Evolutionary conservation across 2,329 filamentous ascomycete species (phyloP).

Genomic region (Iodosphaeria phyllophila): DNA sequence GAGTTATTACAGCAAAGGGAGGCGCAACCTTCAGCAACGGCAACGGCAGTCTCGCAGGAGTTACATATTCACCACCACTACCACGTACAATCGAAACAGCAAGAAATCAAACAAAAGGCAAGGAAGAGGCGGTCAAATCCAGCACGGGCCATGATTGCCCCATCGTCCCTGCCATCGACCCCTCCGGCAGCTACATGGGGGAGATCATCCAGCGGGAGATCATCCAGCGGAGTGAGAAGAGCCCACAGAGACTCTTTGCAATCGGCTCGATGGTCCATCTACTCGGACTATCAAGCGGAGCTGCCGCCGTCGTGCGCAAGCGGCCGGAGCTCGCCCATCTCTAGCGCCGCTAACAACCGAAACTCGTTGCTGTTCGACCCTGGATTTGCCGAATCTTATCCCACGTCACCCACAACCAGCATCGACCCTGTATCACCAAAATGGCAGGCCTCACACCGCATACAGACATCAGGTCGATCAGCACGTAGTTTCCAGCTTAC

Average conservation of each 20-base stretch:
- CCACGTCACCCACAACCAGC: conserved; percentile 67
- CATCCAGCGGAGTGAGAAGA: conserved; percentile 22
- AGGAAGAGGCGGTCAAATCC: conserved; percentile 57
- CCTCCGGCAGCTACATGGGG: conserved; percentile 24
- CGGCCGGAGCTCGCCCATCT: conserved; percentile 67
- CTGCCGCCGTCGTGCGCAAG: conserved; percentile 55
- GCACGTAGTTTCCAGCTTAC: conserved; percentile 24
- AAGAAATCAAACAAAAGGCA: conserved; percentile 38
- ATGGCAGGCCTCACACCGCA: conserved; percentile 31
- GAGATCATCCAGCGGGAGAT: too few relatives aligned
- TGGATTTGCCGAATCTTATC: conserved; percentile 45
- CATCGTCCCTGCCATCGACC: conserved; percentile 18
- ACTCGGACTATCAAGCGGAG: conserved; percentile 42
- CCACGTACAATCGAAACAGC: conserved; percentile 47
- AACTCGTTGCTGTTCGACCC: conserved; percentile 70
- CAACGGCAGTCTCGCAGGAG: conserved; percentile 42
- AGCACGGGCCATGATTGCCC: conserved; percentile 41
- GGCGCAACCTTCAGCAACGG: conserved; percentile 13
- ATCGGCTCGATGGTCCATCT: conserved; percentile 43
- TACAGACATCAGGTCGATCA: conserved; percentile 37
- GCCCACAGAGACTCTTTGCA: conserved; percentile 26
- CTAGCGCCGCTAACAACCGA: conserved; percentile 49
- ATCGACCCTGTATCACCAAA: conserved; percentile 47
- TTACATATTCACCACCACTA: conserved; percentile 93
- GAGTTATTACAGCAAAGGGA: conserved; percentile 42